A percentile compares a stretch with the other conserved stretches of the same genome.
These are phyloP conservation scores for Neurospora pannonica DNA, from an alignment of 495 filamentous ascomycete genomes.

Conservation along the genomic window DNA sequence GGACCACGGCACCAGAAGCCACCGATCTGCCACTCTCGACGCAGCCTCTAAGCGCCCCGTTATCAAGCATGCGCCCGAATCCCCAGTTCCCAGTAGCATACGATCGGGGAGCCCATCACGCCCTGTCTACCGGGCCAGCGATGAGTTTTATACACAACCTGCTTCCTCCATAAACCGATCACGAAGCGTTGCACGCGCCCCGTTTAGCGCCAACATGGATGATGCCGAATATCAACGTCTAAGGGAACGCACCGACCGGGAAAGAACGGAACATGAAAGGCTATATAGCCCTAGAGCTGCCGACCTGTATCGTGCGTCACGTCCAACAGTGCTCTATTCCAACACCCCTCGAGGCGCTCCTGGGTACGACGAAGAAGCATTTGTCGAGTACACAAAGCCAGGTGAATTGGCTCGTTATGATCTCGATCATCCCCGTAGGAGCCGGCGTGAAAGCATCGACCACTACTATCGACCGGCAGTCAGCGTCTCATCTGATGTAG, in stretches of 20 bases:
- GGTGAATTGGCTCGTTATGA: constrained; percentile 61
- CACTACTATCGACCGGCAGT: constrained; percentile 56
- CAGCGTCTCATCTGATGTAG: constrained; percentile 49
- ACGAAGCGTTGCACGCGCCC: constrained; percentile 16
- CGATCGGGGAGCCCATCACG: constrained; percentile 35
- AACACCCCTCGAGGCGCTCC: constrained; percentile 27
- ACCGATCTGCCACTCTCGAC: constrained; percentile 31
- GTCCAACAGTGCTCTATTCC: constrained; percentile 25
- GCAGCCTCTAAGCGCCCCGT: constrained; percentile 30
- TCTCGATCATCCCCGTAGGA: constrained; percentile 35
- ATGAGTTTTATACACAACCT: constrained; percentile 43
- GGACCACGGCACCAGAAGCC: constrained; percentile 24
- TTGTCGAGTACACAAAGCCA: constrained; percentile 58
- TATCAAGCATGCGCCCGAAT: constrained; percentile 21
- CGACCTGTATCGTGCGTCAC: constrained; percentile 30
- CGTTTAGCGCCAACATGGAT: constrained; percentile 28
- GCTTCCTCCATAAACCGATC: constrained; percentile 36
- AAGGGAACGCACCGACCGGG: constrained; percentile 34
- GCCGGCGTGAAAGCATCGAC: constrained; percentile 43
- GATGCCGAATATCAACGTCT: constrained; percentile 36
- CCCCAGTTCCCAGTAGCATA: constrained; percentile 13
- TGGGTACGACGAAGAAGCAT: constrained; percentile 57
- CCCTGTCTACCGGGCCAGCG: constrained; percentile 39
- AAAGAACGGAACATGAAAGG: constrained; percentile 30
- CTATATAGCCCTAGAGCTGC: constrained; percentile 18